Evolutionary conservation across 768 basidiomycete genomes (phyloP).

Genomic region (Lenzites betulinus): DNA sequence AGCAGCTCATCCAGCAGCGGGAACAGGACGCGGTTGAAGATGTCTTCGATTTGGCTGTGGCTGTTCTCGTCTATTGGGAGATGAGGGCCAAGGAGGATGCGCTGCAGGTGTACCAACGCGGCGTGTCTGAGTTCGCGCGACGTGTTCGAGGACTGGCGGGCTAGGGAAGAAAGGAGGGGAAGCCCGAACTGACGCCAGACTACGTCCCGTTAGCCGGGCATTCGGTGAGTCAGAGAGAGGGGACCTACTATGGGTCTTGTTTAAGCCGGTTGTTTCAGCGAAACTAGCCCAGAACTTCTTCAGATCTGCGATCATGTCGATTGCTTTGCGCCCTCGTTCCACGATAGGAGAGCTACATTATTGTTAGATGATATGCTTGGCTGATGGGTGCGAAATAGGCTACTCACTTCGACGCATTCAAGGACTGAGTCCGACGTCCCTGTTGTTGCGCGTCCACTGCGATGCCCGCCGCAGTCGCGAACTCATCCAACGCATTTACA

Average conservation of each 20-base stretch:
- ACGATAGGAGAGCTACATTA: constrained; percentile 66
- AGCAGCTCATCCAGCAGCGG: constrained; percentile 90
- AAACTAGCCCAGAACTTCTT: constrained; percentile 66
- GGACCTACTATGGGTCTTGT: constrained; percentile 43
- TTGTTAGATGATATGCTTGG: not conserved
- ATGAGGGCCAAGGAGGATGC: constrained; percentile 79
- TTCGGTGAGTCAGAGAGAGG: not conserved
- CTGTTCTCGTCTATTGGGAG: constrained; percentile 60
- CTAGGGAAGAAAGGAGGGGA: constrained; percentile 71
- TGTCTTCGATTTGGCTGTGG: constrained; percentile 67
- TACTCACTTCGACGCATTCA: constrained; percentile 30
- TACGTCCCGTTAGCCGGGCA: not conserved
- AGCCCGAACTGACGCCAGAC: constrained; percentile 81
- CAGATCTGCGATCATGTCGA: constrained; percentile 78
- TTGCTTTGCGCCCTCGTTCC: constrained; percentile 77
- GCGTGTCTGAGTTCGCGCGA: constrained; percentile 80
- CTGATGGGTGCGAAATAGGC: not conserved
- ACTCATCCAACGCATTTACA: constrained; percentile 82
- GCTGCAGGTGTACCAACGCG: constrained; percentile 49
- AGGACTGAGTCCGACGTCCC: constrained; percentile 29
- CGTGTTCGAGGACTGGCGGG: constrained; percentile 80
- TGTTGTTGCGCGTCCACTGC: constrained; percentile 60
- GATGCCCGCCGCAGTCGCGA: constrained; percentile 72
- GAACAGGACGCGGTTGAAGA: constrained; percentile 89
- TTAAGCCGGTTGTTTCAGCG: constrained; percentile 45